Evolutionary conservation across 345 rosid species (phyloP).

Genomic region (Pistacia integerrima): DNA sequence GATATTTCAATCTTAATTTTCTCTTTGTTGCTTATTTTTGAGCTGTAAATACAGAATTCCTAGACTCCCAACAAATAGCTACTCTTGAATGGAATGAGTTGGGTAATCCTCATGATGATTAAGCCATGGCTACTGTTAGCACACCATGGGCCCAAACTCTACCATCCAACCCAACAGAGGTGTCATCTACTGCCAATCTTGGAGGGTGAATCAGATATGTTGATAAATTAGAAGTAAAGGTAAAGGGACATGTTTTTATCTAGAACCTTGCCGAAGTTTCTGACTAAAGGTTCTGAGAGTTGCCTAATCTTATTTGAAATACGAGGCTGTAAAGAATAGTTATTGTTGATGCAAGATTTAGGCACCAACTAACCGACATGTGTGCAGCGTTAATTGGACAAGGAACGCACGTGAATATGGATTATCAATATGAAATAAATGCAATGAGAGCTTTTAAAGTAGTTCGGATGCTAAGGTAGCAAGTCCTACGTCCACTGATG

Average conservation of each 20-base stretch:
- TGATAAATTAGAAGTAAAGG: neutral
- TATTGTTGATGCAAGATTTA: no score
- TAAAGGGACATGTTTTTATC: neutral
- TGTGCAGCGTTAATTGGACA: no score
- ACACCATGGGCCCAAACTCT: slow-evolving; percentile 62
- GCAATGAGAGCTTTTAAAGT: no score
- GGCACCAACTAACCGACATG: no score
- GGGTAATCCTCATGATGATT: slow-evolving; percentile 44
- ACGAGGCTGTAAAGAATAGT: slow-evolving; percentile 11
- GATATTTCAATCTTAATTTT: neutral
- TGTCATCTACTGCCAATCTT: slow-evolving; percentile 35
- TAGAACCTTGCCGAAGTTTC: neutral
- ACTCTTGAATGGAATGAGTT: slow-evolving; percentile 59
- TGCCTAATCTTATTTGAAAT: neutral
- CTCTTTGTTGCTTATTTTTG: neutral
- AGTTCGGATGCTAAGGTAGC: no score
- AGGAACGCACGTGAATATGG: no score
- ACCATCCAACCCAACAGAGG: slow-evolving; percentile 44
- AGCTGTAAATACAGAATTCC: slow-evolving; percentile 22
- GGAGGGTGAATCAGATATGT: slow-evolving; percentile 28
- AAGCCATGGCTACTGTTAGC: slow-evolving; percentile 35
- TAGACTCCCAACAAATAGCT: slow-evolving; percentile 42
- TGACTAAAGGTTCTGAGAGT: slow-evolving; percentile 11
- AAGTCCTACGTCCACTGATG: no score
- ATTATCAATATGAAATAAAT: no score